phyloP scores from a whole-genome alignment of 148 eudicot genomes.

The Camellia lanceoleosa region DNA sequence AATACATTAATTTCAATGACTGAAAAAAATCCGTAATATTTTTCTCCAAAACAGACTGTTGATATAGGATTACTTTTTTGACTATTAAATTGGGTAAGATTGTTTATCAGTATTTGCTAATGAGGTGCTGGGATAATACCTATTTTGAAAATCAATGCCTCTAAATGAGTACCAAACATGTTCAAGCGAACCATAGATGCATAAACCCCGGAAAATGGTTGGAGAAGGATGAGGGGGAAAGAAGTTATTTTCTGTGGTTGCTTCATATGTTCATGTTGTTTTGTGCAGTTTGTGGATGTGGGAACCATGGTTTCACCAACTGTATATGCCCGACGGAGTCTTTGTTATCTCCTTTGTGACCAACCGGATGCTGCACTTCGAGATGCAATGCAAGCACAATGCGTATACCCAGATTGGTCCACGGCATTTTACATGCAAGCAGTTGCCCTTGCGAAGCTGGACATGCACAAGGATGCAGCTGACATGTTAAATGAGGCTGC shows the following conservation, averaged over 20 bases:
- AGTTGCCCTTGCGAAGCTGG: slow-evolving; percentile 85
- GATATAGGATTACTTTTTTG: background rate
- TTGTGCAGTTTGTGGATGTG: slow-evolving; percentile 74
- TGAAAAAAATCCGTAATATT: too few relatives aligned
- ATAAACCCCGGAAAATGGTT: background rate
- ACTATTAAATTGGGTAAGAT: background rate
- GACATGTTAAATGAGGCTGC: slow-evolving; percentile 91
- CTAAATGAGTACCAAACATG: too few relatives aligned
- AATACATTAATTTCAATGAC: too few relatives aligned
- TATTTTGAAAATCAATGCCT: too few relatives aligned
- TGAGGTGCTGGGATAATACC: background rate
- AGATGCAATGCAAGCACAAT: slow-evolving; percentile 97
- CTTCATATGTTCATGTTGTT: slow-evolving; percentile 1
- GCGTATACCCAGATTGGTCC: slow-evolving; percentile 85
- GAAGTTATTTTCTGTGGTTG: background rate
- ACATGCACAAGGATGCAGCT: slow-evolving; percentile 88
- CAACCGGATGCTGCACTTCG: slow-evolving; percentile 92
- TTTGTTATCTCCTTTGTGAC: slow-evolving; percentile 75
- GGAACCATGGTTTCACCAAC: slow-evolving; percentile 93
- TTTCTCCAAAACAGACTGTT: too few relatives aligned
- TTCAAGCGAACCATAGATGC: too few relatives aligned
- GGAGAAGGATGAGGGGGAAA: background rate
- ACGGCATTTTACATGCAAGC: slow-evolving; percentile 95
- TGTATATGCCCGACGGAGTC: slow-evolving; percentile 80
- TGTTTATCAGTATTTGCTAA: background rate